Percentiles rank a stretch among this genome's conserved stretches.
Conservation (phyloP, 441 rosid genomes). For the Biscutella auriculata region DNA sequence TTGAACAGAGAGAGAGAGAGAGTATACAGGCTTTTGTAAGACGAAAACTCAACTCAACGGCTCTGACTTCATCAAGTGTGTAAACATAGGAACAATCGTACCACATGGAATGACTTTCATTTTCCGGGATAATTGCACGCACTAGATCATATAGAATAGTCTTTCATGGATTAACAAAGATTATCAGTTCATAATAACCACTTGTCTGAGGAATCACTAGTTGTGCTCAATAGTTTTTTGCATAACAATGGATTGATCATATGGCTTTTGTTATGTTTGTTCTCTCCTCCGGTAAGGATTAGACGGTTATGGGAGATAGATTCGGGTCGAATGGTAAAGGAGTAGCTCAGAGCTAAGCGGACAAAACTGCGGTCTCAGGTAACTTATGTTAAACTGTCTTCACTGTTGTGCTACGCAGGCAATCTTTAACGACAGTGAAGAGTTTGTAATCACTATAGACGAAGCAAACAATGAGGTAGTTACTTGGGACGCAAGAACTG, state of each 20-base stretch:
- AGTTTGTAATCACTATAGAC: slow-evolving; percentile 50
- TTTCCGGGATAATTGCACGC: not conserved
- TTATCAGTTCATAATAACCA: no score
- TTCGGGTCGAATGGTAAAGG: slow-evolving; percentile 66
- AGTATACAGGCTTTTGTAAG: not conserved
- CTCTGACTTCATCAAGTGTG: not conserved
- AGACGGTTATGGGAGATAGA: slow-evolving; percentile 70
- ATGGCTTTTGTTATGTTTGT: slow-evolving; percentile 41
- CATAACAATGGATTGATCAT: not conserved
- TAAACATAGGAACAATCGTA: not conserved
- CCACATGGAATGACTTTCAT: not conserved
- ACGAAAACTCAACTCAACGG: not conserved
- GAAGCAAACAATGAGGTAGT: slow-evolving; percentile 39
- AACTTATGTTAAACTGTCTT: not conserved
- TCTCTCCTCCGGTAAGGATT: slow-evolving; percentile 79
- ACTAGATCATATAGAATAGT: no score
- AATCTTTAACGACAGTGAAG: slow-evolving; percentile 70
- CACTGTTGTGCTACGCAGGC: slow-evolving; percentile 42
- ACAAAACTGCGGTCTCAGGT: slow-evolving; percentile 68
- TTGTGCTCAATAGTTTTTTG: no score
- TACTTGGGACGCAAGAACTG: slow-evolving; percentile 66
- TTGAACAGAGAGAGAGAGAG: not conserved
- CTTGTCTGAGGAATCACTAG: not conserved
- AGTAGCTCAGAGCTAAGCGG: slow-evolving; percentile 61
- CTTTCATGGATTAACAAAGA: no score